A percentile compares a stretch with the other conserved stretches of the same genome.
Conservation (phyloP, 2,329 filamentous ascomycete species). For the Sclerotinia nivalis region DNA sequence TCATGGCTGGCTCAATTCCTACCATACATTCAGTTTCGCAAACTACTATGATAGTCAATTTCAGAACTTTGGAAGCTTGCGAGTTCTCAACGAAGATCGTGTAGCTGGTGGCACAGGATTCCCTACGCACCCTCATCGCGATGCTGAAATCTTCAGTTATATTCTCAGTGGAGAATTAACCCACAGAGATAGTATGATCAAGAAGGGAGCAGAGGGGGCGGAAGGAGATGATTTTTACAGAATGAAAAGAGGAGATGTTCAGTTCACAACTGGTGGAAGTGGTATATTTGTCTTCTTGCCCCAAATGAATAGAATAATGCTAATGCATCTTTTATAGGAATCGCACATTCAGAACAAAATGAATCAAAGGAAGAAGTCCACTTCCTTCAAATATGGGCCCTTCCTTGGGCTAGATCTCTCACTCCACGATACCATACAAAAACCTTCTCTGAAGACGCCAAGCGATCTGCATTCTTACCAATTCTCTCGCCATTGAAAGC, state of each 20-base stretch:
- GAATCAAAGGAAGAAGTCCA: constrained; percentile 72
- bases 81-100: constrained; percentile 87
- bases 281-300: constrained; percentile 46
- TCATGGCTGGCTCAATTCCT: constrained; percentile 85
- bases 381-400: constrained; percentile 87
- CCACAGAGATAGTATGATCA: constrained; percentile 82
- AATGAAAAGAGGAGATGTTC: constrained; percentile 78
- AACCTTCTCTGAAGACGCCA: constrained; percentile 70
- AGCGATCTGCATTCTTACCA: constrained; percentile 68
- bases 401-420: constrained; percentile 73
- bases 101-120: constrained; percentile 75
- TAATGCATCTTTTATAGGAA: constrained; percentile 46
- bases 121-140: constrained; percentile 79
- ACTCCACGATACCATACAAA: constrained; percentile 75
- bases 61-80: constrained; percentile 65
- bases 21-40: constrained; percentile 41
- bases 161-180: constrained; percentile 83
- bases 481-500: constrained; percentile 75
- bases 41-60: constrained; percentile 48
- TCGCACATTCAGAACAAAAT: constrained; percentile 82
- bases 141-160: constrained; percentile 90
- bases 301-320: constrained; percentile 15
- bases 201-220: constrained; percentile 61
- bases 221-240: constrained; percentile 63
- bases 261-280: constrained; percentile 86